Evolutionary conservation across 2,329 filamentous ascomycete genomes (phyloP), one percentile per base, ranked within the genome.

Genomic region (Colletotrichum lentis): DNA sequence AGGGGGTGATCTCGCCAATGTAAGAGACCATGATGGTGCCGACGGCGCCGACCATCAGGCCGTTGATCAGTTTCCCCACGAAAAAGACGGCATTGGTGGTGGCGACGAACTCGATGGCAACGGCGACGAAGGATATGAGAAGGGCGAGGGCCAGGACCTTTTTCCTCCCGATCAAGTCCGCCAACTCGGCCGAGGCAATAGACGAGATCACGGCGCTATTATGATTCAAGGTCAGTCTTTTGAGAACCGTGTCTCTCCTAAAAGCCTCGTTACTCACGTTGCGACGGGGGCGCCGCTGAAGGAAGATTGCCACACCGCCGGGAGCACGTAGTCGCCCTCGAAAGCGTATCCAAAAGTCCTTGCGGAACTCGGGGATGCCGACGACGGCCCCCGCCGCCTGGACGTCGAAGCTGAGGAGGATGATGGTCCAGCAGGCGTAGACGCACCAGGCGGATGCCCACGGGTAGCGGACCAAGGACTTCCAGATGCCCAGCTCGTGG

Each of bases 261-360:
- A 31, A 18, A 2, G 31, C 5, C 43, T 18, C 43, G 3, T n/a
- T 8, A 69, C 74, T 71, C 59, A 76, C 74, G 74, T 74, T 31
- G 80, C 80, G 8, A 81, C 75, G 4, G 80, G 80, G 0, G 75
- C 81, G 11, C 79, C 81, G 55, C 76, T 76, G 66, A 82, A 82
- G 4, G 81, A 80, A 27, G 75, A 77, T 70, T 84, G 80, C 82
- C 81, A 83, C 6, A 77, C 76, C 5, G 80, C 77, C 14, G 77
- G 72, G 7, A 83, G 73, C 7, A 82, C 80, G 72, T 79, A 83
- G 62, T 72, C 73, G 2, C 74, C 77, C 1, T 76, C 75, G 50
- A 74, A 80, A 7, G 71, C 59, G 54, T 76, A 72, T 0, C 81
- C 81, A 72, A 83, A 83, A n/a, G 69, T 83, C 80, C 65, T 82